phyloP scores from a whole-genome alignment of 169 alveolate species.

The Eimeria brunetti region DNA sequence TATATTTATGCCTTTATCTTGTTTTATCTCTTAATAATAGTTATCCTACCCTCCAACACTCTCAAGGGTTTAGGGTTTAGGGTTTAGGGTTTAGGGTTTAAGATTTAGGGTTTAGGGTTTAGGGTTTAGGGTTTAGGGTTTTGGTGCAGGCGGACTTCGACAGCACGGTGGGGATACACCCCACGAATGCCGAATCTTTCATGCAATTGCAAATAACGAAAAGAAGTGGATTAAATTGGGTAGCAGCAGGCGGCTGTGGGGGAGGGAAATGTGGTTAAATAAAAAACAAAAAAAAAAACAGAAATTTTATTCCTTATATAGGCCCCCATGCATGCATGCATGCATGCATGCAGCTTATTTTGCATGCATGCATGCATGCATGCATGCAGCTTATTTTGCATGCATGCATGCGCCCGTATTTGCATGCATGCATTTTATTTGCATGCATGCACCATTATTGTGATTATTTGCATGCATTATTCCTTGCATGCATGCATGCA shows the following conservation, averaged over 20 bases:
- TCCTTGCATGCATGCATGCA: background rate
- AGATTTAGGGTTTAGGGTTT: no score
- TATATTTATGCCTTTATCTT: no score
- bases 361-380: background rate
- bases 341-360: background rate
- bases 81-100: background rate
- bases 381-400: background rate
- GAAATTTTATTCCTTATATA: background rate
- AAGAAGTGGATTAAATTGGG: conserved; percentile 92
- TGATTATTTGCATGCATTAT: no score
- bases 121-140: background rate
- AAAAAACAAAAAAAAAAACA: no score
- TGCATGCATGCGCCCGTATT: background rate
- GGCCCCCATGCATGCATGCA: background rate
- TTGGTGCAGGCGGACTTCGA: conserved; percentile 88
- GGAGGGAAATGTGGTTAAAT: conserved; percentile 95
- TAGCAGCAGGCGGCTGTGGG: conserved; percentile 97
- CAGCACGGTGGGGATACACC: conserved; percentile 97
- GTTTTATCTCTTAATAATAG: no score
- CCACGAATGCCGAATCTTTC: conserved; percentile 98
- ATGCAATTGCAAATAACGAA: conserved; percentile 89
- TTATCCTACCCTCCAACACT: no score
- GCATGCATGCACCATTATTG: no score
- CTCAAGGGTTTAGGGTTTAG: no score
- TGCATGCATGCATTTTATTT: background rate